Conservation (phyloP, 2,329 filamentous ascomycete genomes). For the Teratosphaeria pseudoeucalypti region DNA sequence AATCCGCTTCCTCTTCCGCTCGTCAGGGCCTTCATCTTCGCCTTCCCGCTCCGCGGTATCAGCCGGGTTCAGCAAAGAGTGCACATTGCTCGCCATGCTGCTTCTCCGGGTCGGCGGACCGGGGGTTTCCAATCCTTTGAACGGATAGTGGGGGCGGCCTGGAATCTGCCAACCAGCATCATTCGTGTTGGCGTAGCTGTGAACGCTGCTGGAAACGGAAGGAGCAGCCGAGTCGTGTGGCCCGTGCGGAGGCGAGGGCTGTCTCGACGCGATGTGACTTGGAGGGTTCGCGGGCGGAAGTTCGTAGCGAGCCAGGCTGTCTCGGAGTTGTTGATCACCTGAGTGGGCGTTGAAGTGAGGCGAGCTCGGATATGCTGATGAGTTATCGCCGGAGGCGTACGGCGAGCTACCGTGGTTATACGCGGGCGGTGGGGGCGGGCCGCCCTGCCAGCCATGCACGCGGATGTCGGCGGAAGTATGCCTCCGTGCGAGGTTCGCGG, state of each 20-base stretch:
- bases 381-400: slow-evolving; percentile 53
- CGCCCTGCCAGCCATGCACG: slow-evolving; percentile 58
- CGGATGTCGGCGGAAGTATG: slow-evolving; percentile 96
- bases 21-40: slow-evolving; percentile 49
- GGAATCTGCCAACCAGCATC: slow-evolving; percentile 45
- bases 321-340: slow-evolving; percentile 48
- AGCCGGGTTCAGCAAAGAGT: slow-evolving; percentile 56
- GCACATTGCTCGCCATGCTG: slow-evolving; percentile 62
- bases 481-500: slow-evolving; percentile 62
- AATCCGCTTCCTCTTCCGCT: slow-evolving; percentile 50
- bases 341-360: slow-evolving; percentile 38
- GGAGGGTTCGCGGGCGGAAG: slow-evolving; percentile 36
- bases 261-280: slow-evolving; percentile 34
- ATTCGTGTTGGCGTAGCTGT: slow-evolving; percentile 19
- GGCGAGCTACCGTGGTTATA: slow-evolving; percentile 46
- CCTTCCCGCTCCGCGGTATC: slow-evolving; percentile 57
- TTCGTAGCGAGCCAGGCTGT: slow-evolving; percentile 56
- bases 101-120: slow-evolving; percentile 56
- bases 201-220: slow-evolving; percentile 39
- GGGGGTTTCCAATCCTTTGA: slow-evolving; percentile 40
- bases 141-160: slow-evolving; percentile 36
- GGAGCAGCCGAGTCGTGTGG: slow-evolving; percentile 18
- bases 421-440: slow-evolving; percentile 44
- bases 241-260: slow-evolving; percentile 37
- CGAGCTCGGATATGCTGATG: slow-evolving; percentile 57